Evolutionary conservation across 1,284 basidiomycete species (phyloP).

Genomic region (Ceratobasidium theobromae): DNA sequence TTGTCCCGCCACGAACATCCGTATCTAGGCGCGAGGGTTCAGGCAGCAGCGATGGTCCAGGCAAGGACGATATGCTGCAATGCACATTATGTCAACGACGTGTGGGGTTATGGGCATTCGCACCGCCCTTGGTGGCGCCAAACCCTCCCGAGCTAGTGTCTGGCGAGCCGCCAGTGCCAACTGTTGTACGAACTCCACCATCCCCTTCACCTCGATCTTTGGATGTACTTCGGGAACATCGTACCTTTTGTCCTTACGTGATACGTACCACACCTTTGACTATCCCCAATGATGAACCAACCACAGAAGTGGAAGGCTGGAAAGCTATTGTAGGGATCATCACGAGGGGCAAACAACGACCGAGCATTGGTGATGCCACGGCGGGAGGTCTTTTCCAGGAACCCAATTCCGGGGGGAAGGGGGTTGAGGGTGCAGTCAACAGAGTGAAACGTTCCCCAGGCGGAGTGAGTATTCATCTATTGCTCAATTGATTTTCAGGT

Average conservation of each 20-base stretch:
- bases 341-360: conserved; percentile 10
- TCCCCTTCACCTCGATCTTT: conserved; percentile 22
- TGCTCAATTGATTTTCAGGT: background rate
- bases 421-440: conserved; percentile 17
- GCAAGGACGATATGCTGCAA: conserved; percentile 51
- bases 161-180: background rate
- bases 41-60: conserved; percentile 11
- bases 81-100: conserved; percentile 72
- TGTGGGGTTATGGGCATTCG: conserved; percentile 73
- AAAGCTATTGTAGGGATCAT: conserved; percentile 55
- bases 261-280: conserved; percentile 67
- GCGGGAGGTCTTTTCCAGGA: background rate
- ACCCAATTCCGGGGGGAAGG: conserved; percentile 10
- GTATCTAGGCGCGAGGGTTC: conserved; percentile 10
- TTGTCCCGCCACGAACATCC: conserved; percentile 35
- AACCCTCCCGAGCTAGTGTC: conserved; percentile 41
- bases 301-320: conserved; percentile 66
- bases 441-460: conserved; percentile 28
- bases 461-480: conserved; percentile 46
- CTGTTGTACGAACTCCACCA: background rate
- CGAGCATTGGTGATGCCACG: background rate
- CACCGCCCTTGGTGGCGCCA: conserved; percentile 40
- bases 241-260: conserved; percentile 78
- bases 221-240: conserved; percentile 71
- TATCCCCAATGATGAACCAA: conserved; percentile 40